Base-by-base conservation (phyloP, 192 early-diverging fungal species). In the Lobosporangium transversale region DNA sequence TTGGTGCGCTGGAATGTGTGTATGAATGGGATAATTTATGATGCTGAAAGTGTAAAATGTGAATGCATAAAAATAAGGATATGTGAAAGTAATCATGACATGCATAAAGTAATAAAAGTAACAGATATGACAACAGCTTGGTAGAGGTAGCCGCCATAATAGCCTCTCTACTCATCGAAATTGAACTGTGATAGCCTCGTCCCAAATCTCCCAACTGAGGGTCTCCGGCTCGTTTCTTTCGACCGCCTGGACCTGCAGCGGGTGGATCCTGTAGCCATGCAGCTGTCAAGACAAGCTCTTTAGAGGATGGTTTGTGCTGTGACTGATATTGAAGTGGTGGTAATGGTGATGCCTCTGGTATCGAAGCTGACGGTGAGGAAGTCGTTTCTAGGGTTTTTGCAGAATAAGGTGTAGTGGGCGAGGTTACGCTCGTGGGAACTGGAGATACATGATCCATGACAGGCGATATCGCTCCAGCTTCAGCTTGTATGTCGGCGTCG, bases 121-220 rank as follows among this genome's bases (percentile, higher is more conserved):
- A n/a, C n/a, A n/a, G n/a, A n/a, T n/a, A n/a, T n/a, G n/a, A n/a
- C n/a, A n/a, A n/a, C n/a, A n/a, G n/a, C n/a, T n/a, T n/a, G n/a
- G n/a, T n/a, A n/a, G n/a, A n/a, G n/a, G n/a, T n/a, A n/a, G n/a
- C n/a, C n/a, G n/a, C n/a, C n/a, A 48, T 55, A 37, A 31, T 1
- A 9, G 23, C 8, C 26, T 57, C 31, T 21, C 33, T 68, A 50
- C n/a, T 23, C 21, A 3, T 54, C 50, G 42, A 26, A 53, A 23
- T 61, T 69, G 30, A 69, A 69, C 6, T 47, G 36, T 31, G 58
- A 69, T n/a, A 69, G 42, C 15, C 35, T 33, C 1, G 67, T 36
- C 14, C 67, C 67, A 24, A 10, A 23, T 56, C 67, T 14, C 21
- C 66, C 29, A 56, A 37, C 40, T 69, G 49, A 1, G 58, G 67